These are phyloP conservation scores for Phragmites australis DNA, from an alignment of 176 grass and related monocot species.

Conservation along the genomic window DNA sequence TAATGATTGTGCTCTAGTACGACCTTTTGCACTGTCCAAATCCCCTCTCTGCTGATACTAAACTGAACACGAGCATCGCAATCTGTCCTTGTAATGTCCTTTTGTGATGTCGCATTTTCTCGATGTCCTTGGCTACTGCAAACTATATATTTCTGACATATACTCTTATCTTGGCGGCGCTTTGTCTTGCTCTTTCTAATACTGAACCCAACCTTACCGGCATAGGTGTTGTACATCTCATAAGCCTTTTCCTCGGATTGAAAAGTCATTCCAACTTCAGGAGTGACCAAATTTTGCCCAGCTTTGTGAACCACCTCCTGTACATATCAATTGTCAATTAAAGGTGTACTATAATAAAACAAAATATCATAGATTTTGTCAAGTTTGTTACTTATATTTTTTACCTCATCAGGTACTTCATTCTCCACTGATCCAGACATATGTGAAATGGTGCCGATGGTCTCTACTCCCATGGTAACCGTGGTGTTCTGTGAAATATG, in stretches of 20 bases:
- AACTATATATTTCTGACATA: not conserved
- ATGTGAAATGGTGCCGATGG: not conserved
- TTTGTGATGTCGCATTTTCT: not conserved
- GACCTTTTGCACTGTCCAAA: not conserved
- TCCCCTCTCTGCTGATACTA: too few relatives aligned
- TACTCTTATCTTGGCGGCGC: not conserved
- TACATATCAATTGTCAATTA: not conserved
- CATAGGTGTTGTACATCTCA: slow-evolving; percentile 1
- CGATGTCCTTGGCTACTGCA: not conserved
- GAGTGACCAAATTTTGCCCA: not conserved
- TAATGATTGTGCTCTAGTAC: not conserved
- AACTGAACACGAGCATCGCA: too few relatives aligned
- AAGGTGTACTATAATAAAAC: not conserved
- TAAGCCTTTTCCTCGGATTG: not conserved
- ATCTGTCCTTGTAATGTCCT: too few relatives aligned
- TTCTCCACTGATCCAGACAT: not conserved
- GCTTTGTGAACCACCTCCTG: not conserved
- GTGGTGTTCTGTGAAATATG: not conserved
- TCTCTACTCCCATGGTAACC: not conserved
- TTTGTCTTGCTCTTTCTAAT: not conserved
- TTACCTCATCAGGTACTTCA: not conserved
- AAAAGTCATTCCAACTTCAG: slow-evolving; percentile 4
- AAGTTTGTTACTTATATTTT: not conserved
- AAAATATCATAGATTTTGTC: not conserved
- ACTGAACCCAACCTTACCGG: not conserved